These are phyloP conservation scores for Pyrenula aspistea DNA, from an alignment of 495 filamentous ascomycete genomes.

Conservation along the genomic window DNA sequence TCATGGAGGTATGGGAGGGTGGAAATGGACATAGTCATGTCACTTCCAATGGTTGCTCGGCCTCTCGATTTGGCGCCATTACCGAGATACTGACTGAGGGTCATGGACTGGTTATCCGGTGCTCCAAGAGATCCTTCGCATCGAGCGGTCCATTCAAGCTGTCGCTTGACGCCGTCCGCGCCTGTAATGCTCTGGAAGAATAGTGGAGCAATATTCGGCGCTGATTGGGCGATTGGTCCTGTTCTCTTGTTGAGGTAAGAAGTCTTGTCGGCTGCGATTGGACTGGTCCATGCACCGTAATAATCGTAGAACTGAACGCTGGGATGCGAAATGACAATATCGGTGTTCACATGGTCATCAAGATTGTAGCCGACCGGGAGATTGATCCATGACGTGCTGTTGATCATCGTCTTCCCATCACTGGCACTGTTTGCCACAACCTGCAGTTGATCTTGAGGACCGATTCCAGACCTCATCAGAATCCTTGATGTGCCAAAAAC, in stretches of 20 bases:
- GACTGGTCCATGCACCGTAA: constrained; percentile 42
- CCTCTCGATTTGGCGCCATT: constrained; percentile 49
- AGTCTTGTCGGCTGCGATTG: constrained; percentile 29
- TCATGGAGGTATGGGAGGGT: constrained; percentile 42
- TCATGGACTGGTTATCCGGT: constrained; percentile 36
- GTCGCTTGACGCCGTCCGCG: constrained; percentile 43
- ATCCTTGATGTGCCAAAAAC: constrained; percentile 65
- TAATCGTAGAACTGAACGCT: constrained; percentile 53
- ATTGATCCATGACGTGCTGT: constrained; percentile 54
- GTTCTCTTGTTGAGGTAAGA: constrained; percentile 34
- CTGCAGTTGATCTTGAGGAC: constrained; percentile 47
- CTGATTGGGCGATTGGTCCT: constrained; percentile 57
- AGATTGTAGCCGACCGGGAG: constrained; percentile 65
- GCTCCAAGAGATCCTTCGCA: constrained; percentile 39
- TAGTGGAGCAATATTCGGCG: constrained; percentile 37
- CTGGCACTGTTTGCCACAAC: constrained; percentile 36
- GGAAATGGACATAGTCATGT: constrained; percentile 40
- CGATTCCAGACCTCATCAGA: constrained; percentile 54
- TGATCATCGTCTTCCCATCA: constrained; percentile 26
- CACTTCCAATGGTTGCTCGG: constrained; percentile 47
- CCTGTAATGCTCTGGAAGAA: constrained; percentile 14
- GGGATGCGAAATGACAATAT: constrained; percentile 50
- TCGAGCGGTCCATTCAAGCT: constrained; percentile 54
- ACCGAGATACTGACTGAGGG: constrained; percentile 53
- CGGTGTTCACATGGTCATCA: constrained; percentile 64